Evolutionary conservation across 208 protist species (phyloP), one percentile per base, ranked within the genome.

Genomic region (Leishmania guyanensis): DNA sequence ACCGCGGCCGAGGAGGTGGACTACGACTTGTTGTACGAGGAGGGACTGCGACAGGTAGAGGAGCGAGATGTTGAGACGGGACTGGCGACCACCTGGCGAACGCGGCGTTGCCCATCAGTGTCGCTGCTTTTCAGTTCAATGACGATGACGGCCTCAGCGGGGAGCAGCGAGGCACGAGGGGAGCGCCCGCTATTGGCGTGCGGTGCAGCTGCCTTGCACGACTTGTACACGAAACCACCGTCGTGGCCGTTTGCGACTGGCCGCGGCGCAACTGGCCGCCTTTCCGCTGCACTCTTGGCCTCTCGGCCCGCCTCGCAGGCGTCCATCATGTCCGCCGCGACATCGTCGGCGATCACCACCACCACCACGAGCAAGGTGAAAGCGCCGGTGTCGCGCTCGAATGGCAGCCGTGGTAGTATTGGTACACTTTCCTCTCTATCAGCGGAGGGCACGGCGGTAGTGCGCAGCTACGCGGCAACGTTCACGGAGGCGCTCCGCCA

Each of bases 21-120:
- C 26, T 88, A 88, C 58, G 79, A 88, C 76, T 56, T 79, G 9
- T 66, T 53, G 14, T 68, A 81, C 36, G 85, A 88, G 48, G 82
- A 81, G 16, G 66, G 64, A 8, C 75, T 84, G 74, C 80, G 69
- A 16, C 51, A 46, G 6, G 85, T 88, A 33, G 78, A 86, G 66
- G n/a, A 36, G 36, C 82, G 85, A 1, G 79, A 86, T 58, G 48
- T 5, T 9, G 26, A 12, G 58, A 88, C 85, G 1, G 85, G 85
- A 4, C 39, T 86, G 39, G 81, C 85, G 65, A 88, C 65, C 16
- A 72, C 68, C 5, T 85, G 81, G 81, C 50, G 65, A 4, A 66
- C 81, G 20, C 81, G 71, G 33, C 81, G 81, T 10, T 36, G 43
- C 29, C 65, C 29, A 36, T 60, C 60, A 1, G 29, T 53, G 36